These are phyloP conservation scores for cucumber (Cucumis sativus) DNA, from an alignment of 306 rosid genomes.

Conservation along the genomic window DNA sequence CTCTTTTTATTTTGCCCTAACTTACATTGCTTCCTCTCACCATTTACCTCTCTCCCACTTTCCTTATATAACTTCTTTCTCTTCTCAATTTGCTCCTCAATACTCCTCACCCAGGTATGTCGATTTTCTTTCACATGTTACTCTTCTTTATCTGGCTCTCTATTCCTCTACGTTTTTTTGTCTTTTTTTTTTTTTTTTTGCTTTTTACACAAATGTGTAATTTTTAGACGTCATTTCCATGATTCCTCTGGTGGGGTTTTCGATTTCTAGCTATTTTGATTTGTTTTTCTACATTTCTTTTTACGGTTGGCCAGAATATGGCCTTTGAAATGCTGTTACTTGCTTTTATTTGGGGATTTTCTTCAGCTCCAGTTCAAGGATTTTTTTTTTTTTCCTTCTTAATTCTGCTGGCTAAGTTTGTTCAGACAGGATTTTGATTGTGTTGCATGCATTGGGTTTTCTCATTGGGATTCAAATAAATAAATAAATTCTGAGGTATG, in stretches of 20 bases:
- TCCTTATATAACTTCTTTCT: not conserved
- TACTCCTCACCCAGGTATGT: not conserved
- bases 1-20: not conserved
- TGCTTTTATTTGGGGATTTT: not conserved
- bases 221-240: not conserved
- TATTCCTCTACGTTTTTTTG: not conserved
- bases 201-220: not conserved
- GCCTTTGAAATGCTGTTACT: not conserved
- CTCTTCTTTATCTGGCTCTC: not conserved
- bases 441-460: not conserved
- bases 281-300: not conserved
- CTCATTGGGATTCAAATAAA: not conserved
- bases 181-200: no score
- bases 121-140: not conserved
- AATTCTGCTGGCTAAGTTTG: not conserved
- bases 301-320: not conserved
- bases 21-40: not conserved
- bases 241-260: not conserved
- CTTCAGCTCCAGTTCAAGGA: not conserved
- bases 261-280: not conserved
- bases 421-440: not conserved
- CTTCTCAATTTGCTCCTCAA: not conserved
- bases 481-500: not conserved
- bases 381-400: not conserved
- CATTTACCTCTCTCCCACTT: not conserved